phyloP scores from a whole-genome alignment of 441 rosid species.

The Bocquillonia castaneifolia region DNA sequence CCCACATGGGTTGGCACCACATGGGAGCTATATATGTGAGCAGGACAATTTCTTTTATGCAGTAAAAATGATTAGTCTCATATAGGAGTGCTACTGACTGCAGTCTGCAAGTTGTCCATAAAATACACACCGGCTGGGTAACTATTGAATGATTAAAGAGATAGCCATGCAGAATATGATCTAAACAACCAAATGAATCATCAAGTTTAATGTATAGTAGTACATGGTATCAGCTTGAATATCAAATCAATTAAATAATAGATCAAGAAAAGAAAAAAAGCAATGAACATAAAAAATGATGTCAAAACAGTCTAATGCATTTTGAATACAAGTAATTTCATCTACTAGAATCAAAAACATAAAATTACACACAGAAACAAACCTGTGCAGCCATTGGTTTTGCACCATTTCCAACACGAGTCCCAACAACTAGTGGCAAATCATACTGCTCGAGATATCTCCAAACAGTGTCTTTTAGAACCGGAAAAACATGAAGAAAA shows the following conservation, averaged over 20 bases:
- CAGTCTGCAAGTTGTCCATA: background rate
- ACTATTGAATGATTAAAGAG: background rate
- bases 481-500: conserved; percentile 71
- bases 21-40: too few relatives aligned
- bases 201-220: background rate
- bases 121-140: too few relatives aligned
- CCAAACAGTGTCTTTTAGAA: conserved; percentile 75
- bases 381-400: conserved; percentile 70
- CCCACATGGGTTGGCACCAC: too few relatives aligned
- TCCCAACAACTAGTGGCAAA: conserved; percentile 83
- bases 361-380: conserved; percentile 22
- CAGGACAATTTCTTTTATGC: too few relatives aligned
- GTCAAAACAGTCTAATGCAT: background rate
- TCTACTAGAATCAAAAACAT: conserved; percentile 13
- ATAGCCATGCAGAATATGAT: background rate
- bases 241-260: background rate
- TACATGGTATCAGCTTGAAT: background rate
- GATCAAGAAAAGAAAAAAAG: conserved; percentile 2
- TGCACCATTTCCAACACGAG: conserved; percentile 45
- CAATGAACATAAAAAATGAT: background rate
- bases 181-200: background rate
- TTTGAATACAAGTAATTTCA: conserved; percentile 9
- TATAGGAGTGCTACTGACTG: too few relatives aligned
- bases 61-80: background rate
- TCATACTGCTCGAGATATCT: conserved; percentile 91